These are phyloP conservation scores for Paecilomyces formosus DNA, from an alignment of 2,329 filamentous ascomycete species.

Conservation along the genomic window DNA sequence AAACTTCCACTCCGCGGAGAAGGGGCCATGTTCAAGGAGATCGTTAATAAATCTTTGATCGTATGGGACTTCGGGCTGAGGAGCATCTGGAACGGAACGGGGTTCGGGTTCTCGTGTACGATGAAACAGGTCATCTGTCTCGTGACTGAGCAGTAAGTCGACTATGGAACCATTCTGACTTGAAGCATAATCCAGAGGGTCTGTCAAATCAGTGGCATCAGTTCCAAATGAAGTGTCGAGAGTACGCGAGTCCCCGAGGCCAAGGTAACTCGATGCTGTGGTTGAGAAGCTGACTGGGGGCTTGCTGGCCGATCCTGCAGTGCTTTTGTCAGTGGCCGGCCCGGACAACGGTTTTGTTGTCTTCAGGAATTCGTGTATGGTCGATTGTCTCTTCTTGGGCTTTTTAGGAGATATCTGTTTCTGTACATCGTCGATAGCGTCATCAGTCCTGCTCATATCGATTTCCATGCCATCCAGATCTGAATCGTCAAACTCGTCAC, in stretches of 20 bases:
- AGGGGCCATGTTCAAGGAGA: constrained; percentile 27
- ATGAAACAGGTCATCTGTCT: constrained; percentile 7
- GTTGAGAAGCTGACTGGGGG: constrained; percentile 18
- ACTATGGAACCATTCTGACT: constrained; percentile 17
- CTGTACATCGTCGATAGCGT: constrained; percentile 7
- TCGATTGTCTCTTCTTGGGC: constrained; percentile 11
- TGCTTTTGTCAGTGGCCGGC: background rate
- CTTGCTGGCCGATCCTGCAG: constrained; percentile 2
- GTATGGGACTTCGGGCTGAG: constrained; percentile 8
- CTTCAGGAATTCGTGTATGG: constrained; percentile 11
- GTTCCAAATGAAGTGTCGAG: constrained; percentile 20
- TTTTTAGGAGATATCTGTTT: constrained; percentile 5
- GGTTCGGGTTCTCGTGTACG: background rate
- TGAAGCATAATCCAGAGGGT: constrained; percentile 8
- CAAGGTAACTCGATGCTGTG: constrained; percentile 10
- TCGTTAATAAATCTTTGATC: constrained; percentile 17
- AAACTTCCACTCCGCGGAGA: constrained; percentile 20
- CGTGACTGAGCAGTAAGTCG: constrained; percentile 10
- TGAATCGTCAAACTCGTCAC: constrained; percentile 11
- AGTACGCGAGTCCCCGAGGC: constrained; percentile 4
- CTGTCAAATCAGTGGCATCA: constrained; percentile 21
- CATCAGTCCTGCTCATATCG: constrained; percentile 12
- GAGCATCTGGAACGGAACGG: background rate
- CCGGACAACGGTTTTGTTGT: constrained; percentile 1
- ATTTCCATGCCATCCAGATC: constrained; percentile 12